Evolutionary conservation across 73 alveolate species (phyloP), one percentile per base, ranked within the genome.

Genomic region (Blepharisma japonicum): DNA sequence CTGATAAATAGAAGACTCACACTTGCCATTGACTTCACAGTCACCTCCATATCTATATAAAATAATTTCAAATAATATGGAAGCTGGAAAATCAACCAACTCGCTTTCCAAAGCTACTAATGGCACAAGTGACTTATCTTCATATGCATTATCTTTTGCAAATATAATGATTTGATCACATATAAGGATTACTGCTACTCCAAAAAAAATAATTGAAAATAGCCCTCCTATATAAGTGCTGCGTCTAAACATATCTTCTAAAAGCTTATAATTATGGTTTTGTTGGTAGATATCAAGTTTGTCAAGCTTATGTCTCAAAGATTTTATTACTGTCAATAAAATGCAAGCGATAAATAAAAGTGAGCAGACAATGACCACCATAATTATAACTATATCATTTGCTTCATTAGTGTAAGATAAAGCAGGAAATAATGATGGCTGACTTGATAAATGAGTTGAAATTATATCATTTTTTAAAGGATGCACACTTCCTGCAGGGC

Each of bases 41-140:
- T 25, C 23, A 20, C 23, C 74, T 11, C 74, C 74, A 61, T 61
- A 61, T 25, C 74, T 61, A n/a, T 14, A 14, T 14, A 61, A 61
- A n/a, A 14, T 39, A 53, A 53, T 20, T 53, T 53, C 23, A 14
- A 53, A 11, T 53, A 4, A 14, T 20, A 53, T 53, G 0, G 27
- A 20, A 53, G 67, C 67, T 14, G 67, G n/a, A 4, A 53, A 53
- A 53, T 53, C 67, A 53, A 11, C 23, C n/a, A 53, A 3, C 23
- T 53, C 67, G 23, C 23, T 53, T 53, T 53, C 67, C 4, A 53
- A 53, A 14, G 23, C 23, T 2, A 20, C 67, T 53, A 53, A 53
- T 14, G 67, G 67, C 23, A 53, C 67, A 1, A 53, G 23, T 1
- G 67, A 53, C 23, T 53, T 53, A 14, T 11, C 23, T 53, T 53